Percentiles rank a stretch among this genome's conserved stretches.
Evolutionary conservation across 306 rosid species (phyloP).

Genomic region (Fragaria ananassa): DNA sequence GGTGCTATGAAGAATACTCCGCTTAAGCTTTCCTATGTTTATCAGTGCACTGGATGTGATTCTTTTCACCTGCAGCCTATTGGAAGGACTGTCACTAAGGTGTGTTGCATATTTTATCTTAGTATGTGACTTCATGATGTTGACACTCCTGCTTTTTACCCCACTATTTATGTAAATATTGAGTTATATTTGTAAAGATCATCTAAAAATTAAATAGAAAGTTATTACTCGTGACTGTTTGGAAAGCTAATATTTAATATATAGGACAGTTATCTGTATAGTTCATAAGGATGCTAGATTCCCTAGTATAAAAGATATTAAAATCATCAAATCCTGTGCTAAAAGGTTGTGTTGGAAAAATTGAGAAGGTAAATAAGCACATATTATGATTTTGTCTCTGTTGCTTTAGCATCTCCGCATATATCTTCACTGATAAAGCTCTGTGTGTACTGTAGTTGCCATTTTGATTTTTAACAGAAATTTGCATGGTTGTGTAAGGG

Average conservation of each 20-base stretch:
- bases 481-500: background rate
- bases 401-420: background rate
- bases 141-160: background rate
- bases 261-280: background rate
- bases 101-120: slow-evolving; percentile 29
- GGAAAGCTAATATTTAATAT: background rate
- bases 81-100: slow-evolving; percentile 88
- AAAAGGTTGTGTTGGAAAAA: too few species aligned
- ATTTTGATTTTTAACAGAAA: background rate
- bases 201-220: background rate
- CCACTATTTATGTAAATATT: background rate
- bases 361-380: too few species aligned
- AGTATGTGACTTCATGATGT: background rate
- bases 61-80: slow-evolving; percentile 91
- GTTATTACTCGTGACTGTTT: background rate
- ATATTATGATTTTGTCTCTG: background rate
- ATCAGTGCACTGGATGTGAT: slow-evolving; percentile 95
- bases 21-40: slow-evolving; percentile 90
- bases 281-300: background rate
- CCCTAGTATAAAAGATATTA: too few species aligned
- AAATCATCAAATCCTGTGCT: too few species aligned
- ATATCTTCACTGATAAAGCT: background rate
- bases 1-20: slow-evolving; percentile 96
- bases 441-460: background rate
- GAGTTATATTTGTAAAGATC: background rate